These are phyloP conservation scores for Moesziomyces sp. DNA, from an alignment of 1,284 basidiomycete species.

Conservation along the genomic window DNA sequence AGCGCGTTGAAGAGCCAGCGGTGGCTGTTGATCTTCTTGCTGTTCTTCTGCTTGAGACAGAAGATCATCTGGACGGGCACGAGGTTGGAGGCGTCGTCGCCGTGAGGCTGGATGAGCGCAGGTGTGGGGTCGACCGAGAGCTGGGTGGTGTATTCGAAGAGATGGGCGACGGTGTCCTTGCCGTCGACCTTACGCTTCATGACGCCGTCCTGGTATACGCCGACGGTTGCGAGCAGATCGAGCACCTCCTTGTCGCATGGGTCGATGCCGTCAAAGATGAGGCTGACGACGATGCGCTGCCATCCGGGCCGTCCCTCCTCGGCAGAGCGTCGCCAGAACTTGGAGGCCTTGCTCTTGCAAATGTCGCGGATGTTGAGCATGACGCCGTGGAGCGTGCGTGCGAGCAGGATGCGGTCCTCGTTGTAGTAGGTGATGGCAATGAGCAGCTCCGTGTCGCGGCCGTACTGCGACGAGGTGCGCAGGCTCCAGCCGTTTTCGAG, in stretches of 20 bases:
- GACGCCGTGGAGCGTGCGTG: slow-evolving; percentile 84
- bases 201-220: slow-evolving; percentile 75
- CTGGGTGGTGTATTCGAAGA: slow-evolving; percentile 78
- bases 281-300: slow-evolving; percentile 87
- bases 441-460: slow-evolving; percentile 89
- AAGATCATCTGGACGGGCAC: slow-evolving; percentile 95
- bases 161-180: slow-evolving; percentile 84
- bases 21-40: slow-evolving; percentile 74
- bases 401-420: slow-evolving; percentile 88
- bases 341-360: slow-evolving; percentile 92
- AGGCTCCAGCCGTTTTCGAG: slow-evolving; percentile 79
- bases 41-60: slow-evolving; percentile 94
- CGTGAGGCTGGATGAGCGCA: slow-evolving; percentile 87
- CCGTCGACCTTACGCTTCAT: slow-evolving; percentile 92
- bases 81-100: slow-evolving; percentile 81
- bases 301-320: slow-evolving; percentile 82
- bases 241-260: slow-evolving; percentile 84
- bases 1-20: slow-evolving; percentile 98
- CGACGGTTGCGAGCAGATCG: slow-evolving; percentile 68
- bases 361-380: slow-evolving; percentile 99
- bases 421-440: slow-evolving; percentile 78
- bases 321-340: slow-evolving; percentile 76
- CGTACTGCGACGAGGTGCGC: slow-evolving; percentile 81
- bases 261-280: slow-evolving; percentile 92
- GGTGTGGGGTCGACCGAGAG: slow-evolving; percentile 84